Percentiles rank a stretch among this genome's conserved stretches.
Conservation (phyloP, 805 yeast genomes). For the Trichomonascus vanleenenianus region DNA sequence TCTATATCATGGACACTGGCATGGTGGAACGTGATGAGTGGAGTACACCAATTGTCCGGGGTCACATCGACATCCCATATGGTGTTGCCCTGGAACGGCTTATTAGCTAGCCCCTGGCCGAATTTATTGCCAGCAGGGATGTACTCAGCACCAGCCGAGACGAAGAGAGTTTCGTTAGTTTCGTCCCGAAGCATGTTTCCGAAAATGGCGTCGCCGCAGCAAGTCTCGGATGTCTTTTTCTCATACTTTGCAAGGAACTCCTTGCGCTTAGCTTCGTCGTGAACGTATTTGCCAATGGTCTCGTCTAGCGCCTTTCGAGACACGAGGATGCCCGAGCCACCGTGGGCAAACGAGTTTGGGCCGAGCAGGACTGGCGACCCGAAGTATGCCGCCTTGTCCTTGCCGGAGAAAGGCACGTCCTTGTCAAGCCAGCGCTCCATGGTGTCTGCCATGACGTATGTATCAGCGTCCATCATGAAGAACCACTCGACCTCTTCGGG, state of each 20-base stretch:
- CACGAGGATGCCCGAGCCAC: constrained; percentile 31
- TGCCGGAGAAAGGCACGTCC: constrained; percentile 15
- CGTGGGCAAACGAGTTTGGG: constrained; percentile 29
- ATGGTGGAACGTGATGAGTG: constrained; percentile 19
- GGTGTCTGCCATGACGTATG: constrained; percentile 26
- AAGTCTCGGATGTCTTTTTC: constrained; percentile 15
- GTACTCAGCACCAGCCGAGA: constrained; percentile 12
- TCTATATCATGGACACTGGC: constrained; percentile 5
- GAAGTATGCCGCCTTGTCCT: constrained; percentile 16
- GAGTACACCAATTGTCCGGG: constrained; percentile 24
- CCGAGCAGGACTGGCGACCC: constrained; percentile 24
- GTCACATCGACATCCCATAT: constrained; percentile 10
- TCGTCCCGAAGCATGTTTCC: constrained; percentile 20
- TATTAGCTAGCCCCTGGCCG: not conserved
- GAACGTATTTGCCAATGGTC: constrained; percentile 17
- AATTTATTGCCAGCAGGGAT: constrained; percentile 7
- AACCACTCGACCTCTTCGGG: constrained; percentile 27
- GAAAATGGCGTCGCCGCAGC: constrained; percentile 32
- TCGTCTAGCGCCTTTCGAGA: constrained; percentile 25
- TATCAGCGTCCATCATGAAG: constrained; percentile 31
- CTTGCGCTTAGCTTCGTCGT: constrained; percentile 13
- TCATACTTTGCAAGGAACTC: constrained; percentile 19
- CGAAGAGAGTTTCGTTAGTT: constrained; percentile 7
- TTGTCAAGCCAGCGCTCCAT: constrained; percentile 25
- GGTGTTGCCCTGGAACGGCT: constrained; percentile 28